These are phyloP conservation scores for Pseudogymnoascus sp. DNA, from an alignment of 2,329 filamentous ascomycete genomes.

Conservation along the genomic window DNA sequence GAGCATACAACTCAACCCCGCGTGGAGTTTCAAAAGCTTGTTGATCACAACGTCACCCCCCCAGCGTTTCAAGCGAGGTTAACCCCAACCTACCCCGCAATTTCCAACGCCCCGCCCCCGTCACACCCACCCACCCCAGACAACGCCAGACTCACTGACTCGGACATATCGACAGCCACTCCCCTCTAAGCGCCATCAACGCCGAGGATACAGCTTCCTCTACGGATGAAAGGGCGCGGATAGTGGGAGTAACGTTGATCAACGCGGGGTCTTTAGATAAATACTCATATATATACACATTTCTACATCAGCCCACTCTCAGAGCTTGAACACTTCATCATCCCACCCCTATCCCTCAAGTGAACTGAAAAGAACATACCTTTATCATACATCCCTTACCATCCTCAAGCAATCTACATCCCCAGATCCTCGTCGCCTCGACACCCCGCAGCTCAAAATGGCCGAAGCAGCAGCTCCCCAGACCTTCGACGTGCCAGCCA, in stretches of 20 bases:
- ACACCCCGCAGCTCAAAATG: conserved; percentile 16
- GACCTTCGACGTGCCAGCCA: conserved; percentile 41
- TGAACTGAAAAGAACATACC: background rate
- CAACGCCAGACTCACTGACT: background rate
- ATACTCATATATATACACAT: background rate
- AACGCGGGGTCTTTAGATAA: background rate
- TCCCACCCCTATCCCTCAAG: background rate
- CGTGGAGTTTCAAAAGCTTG: background rate
- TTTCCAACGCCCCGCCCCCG: background rate
- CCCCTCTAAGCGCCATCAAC: background rate
- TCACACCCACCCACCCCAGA: background rate
- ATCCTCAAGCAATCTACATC: background rate
- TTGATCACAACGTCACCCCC: background rate
- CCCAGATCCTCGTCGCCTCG: background rate
- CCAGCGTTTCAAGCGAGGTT: background rate
- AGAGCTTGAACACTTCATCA: background rate
- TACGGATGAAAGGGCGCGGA: background rate
- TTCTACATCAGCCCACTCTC: background rate
- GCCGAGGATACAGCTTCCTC: background rate
- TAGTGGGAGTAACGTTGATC: background rate
- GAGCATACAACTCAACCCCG: background rate
- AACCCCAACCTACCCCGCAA: background rate
- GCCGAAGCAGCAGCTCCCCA: conserved; percentile 18
- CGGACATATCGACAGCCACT: background rate
- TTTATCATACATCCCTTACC: background rate